These are phyloP conservation scores for Fraxinus ornus DNA, from an alignment of 305 asterid species.

Conservation along the genomic window DNA sequence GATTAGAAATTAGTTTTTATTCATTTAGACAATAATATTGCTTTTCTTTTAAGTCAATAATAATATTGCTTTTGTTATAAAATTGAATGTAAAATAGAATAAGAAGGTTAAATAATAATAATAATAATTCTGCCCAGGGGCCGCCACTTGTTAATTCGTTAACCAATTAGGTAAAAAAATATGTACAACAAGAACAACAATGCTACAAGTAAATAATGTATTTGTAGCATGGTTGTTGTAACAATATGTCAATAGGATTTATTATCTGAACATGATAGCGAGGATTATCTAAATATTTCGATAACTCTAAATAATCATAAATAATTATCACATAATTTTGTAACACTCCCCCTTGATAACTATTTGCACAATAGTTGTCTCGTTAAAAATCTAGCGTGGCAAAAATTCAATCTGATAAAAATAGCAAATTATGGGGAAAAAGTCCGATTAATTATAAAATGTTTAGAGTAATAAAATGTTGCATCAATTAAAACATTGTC, in stretches of 20 bases:
- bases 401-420: too few relatives aligned
- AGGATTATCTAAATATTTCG: not conserved
- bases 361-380: not conserved
- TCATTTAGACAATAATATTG: not conserved
- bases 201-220: too few relatives aligned
- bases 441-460: not conserved
- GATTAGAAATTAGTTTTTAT: not conserved
- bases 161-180: too few relatives aligned
- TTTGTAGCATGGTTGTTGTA: not conserved
- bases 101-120: not conserved
- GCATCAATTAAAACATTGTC: not conserved
- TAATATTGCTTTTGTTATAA: too few relatives aligned
- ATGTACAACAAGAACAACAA: too few relatives aligned
- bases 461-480: too few relatives aligned
- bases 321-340: too few relatives aligned
- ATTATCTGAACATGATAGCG: not conserved
- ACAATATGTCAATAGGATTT: not conserved
- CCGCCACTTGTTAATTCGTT: too few relatives aligned
- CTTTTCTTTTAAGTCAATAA: too few relatives aligned
- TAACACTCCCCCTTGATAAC: not conserved
- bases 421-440: not conserved
- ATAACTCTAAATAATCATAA: too few relatives aligned
- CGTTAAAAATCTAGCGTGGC: not conserved
- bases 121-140: too few relatives aligned
- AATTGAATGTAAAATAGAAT: too few relatives aligned